Evolutionary conservation across 2,329 filamentous ascomycete genomes (phyloP).

Genomic region (Scedosporium boydii): DNA sequence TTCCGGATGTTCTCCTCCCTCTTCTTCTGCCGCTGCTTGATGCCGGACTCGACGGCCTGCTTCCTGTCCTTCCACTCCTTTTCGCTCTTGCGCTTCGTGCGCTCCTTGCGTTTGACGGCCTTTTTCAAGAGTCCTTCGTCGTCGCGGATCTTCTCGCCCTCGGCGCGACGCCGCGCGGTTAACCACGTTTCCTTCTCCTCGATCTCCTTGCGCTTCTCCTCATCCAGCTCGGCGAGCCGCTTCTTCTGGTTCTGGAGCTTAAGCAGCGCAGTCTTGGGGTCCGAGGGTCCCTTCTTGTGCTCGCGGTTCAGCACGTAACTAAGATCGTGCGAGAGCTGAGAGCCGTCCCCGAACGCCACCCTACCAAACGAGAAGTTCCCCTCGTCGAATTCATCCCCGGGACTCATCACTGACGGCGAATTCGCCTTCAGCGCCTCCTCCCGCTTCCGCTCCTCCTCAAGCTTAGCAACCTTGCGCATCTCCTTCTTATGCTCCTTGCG

Average conservation of each 20-base stretch:
- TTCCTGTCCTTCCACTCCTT: slow-evolving; percentile 73
- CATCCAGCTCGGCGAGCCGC: slow-evolving; percentile 65
- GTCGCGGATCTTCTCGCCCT: slow-evolving; percentile 83
- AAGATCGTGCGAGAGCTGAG: slow-evolving; percentile 64
- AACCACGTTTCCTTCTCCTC: slow-evolving; percentile 93
- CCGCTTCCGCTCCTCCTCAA: slow-evolving; percentile 63
- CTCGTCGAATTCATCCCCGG: slow-evolving; percentile 41
- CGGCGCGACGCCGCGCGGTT: slow-evolving; percentile 76
- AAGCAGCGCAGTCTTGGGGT: slow-evolving; percentile 77
- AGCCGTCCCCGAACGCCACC: slow-evolving; percentile 82
- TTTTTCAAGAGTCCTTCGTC: slow-evolving; percentile 89
- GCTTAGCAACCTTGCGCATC: slow-evolving; percentile 63
- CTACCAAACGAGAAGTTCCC: slow-evolving; percentile 77
- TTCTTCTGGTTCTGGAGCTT: slow-evolving; percentile 80
- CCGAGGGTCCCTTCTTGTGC: slow-evolving; percentile 74
- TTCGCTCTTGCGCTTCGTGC: slow-evolving; percentile 81
- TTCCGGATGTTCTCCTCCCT: slow-evolving; percentile 69
- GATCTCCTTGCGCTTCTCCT: slow-evolving; percentile 73
- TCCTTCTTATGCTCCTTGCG: slow-evolving; percentile 86
- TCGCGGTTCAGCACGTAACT: slow-evolving; percentile 42
- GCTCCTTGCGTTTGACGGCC: slow-evolving; percentile 86
- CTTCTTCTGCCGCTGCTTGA: slow-evolving; percentile 74
- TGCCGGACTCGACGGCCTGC: slow-evolving; percentile 63
- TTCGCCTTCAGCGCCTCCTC: slow-evolving; percentile 55
- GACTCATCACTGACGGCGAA: slow-evolving; percentile 51